These are phyloP conservation scores for Triangularia setosa DNA, from an alignment of 2,329 filamentous ascomycete species.

Conservation along the genomic window DNA sequence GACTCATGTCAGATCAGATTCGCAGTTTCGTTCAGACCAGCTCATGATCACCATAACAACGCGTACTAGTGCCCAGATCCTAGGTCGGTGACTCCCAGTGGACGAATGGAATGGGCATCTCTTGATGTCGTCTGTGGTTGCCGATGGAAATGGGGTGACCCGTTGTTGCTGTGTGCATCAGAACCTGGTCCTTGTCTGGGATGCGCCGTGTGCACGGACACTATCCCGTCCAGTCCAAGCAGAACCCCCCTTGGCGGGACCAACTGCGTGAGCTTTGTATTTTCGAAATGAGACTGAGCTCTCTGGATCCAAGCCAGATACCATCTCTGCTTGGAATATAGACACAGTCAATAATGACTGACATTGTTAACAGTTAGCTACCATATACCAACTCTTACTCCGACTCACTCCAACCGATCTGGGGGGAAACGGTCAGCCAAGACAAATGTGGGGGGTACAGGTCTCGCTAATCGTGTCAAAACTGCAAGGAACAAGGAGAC, in stretches of 20 bases:
- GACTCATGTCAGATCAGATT: neutral
- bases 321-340: neutral
- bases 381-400: too few relatives aligned
- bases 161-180: neutral
- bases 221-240: neutral
- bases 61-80: neutral
- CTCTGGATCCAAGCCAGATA: neutral
- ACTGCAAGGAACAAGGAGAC: conserved; percentile 6
- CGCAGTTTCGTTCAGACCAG: neutral
- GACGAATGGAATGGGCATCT: neutral
- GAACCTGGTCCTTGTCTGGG: conserved; percentile 5
- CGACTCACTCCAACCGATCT: too few relatives aligned
- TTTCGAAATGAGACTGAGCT: neutral
- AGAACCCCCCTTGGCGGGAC: neutral
- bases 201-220: conserved; percentile 1
- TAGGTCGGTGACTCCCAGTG: neutral
- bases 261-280: neutral
- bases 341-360: too few relatives aligned
- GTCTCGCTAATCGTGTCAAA: neutral
- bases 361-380: too few relatives aligned
- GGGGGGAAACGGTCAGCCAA: neutral
- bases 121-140: neutral
- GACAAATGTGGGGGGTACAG: neutral
- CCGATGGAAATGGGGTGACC: neutral
- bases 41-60: conserved; percentile 3